Conservation (phyloP, 345 rosid genomes). For the Citropsis articulata region DNA sequence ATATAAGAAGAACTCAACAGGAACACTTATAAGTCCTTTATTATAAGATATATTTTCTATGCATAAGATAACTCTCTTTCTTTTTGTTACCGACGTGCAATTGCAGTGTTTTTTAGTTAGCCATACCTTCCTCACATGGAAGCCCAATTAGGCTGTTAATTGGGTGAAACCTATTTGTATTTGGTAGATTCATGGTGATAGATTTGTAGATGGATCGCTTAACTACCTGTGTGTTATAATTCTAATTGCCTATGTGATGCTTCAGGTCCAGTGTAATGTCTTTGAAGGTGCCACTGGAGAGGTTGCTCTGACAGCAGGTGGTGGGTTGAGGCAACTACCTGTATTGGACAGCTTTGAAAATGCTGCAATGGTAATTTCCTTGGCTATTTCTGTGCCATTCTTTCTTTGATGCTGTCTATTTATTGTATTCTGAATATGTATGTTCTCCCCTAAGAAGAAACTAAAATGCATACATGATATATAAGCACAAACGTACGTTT, state of each 20-base stretch:
- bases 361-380: conserved; percentile 75
- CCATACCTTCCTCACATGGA: neutral
- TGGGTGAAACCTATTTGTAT: neutral
- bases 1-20: neutral
- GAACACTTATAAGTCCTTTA: neutral
- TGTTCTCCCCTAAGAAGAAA: neutral
- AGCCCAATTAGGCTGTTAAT: neutral
- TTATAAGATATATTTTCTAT: neutral
- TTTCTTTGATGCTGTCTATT: conserved; percentile 1
- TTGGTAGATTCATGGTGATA: neutral
- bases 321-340: conserved; percentile 85
- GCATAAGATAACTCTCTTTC: neutral
- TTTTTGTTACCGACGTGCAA: no score
- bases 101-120: neutral
- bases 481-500: neutral
- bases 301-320: conserved; percentile 84
- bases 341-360: conserved; percentile 74
- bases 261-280: conserved; percentile 88
- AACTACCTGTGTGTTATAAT: neutral
- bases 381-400: neutral
- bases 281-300: conserved; percentile 86
- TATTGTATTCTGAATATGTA: neutral
- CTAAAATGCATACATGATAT: neutral
- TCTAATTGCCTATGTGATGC: conserved; percentile 20
- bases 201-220: neutral